A percentile compares a stretch with the other conserved stretches of the same genome.
Evolutionary conservation across 208 protist species (phyloP).

Genomic region (Acanthamoeba sp.): DNA sequence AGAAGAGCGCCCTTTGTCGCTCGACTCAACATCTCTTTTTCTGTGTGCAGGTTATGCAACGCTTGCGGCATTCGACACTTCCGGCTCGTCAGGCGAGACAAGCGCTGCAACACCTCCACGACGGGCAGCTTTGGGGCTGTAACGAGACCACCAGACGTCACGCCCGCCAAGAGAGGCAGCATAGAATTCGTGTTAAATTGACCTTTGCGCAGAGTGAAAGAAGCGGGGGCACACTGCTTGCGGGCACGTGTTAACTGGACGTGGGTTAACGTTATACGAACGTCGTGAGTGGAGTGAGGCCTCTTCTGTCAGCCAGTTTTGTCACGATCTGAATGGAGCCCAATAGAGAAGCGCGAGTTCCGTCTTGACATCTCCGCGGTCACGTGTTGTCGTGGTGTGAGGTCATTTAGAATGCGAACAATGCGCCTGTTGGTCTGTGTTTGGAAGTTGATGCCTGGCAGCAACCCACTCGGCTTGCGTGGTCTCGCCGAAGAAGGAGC

Average conservation of each 20-base stretch:
- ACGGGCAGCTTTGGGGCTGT: not conserved
- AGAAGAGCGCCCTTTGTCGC: not conserved
- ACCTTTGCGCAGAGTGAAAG: not conserved
- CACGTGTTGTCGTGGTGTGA: too few species aligned
- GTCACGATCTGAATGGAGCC: too few species aligned
- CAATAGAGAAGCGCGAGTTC: too few species aligned
- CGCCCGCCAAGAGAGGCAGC: not conserved
- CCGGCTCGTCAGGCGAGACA: not conserved
- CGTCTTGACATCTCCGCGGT: not conserved
- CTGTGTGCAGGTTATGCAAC: not conserved
- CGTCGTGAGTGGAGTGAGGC: too few species aligned
- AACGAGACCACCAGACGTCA: not conserved
- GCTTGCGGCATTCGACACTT: not conserved
- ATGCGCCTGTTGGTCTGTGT: too few species aligned
- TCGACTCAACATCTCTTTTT: not conserved
- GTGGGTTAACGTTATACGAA: too few species aligned
- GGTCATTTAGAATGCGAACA: too few species aligned
- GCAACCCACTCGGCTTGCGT: too few species aligned
- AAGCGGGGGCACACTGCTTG: not conserved
- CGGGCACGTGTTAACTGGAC: too few species aligned
- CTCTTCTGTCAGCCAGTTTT: too few species aligned
- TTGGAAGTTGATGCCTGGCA: too few species aligned
- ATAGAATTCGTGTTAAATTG: not conserved
- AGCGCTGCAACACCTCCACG: not conserved
- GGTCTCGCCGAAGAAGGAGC: too few species aligned